Percentiles rank a stretch among this genome's conserved stretches.
These are phyloP conservation scores for Glycyrrhiza uralensis DNA, from an alignment of 306 rosid genomes.

Conservation along the genomic window DNA sequence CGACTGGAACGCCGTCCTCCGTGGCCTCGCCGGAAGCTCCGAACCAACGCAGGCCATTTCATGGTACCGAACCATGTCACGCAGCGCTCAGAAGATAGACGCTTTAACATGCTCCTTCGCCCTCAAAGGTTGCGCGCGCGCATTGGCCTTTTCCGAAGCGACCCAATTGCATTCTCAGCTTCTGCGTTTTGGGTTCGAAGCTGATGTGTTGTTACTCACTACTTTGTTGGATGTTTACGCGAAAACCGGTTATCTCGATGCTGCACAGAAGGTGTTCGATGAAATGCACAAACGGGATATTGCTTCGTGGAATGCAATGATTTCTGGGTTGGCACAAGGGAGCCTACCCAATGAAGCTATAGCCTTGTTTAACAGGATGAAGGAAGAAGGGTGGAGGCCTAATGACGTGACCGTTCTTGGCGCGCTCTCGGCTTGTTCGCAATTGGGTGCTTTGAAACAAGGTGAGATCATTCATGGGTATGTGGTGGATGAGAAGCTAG, in stretches of 20 bases:
- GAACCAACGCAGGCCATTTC: constrained; percentile 60
- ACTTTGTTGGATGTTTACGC: constrained; percentile 82
- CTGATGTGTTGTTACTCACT: constrained; percentile 52
- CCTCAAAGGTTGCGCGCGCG: constrained; percentile 85
- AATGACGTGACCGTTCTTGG: constrained; percentile 74
- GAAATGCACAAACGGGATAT: constrained; percentile 63
- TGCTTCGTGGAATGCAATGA: constrained; percentile 79
- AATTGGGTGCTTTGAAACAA: constrained; percentile 69
- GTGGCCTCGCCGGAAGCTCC: constrained; percentile 74
- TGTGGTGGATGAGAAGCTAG: constrained; percentile 50
- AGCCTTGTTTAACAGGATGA: constrained; percentile 60
- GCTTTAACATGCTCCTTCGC: constrained; percentile 81
- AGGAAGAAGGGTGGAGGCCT: constrained; percentile 62
- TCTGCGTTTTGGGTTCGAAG: constrained; percentile 54
- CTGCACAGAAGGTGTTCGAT: constrained; percentile 74
- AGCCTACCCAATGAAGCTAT: constrained; percentile 62
- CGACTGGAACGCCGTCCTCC: constrained; percentile 77
- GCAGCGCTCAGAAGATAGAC: constrained; percentile 43
- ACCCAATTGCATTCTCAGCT: constrained; percentile 65
- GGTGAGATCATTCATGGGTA: constrained; percentile 56
- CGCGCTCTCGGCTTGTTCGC: constrained; percentile 74
- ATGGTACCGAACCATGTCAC: constrained; percentile 55
- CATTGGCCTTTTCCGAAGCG: constrained; percentile 60
- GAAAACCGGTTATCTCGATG: constrained; percentile 50
- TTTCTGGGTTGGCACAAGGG: constrained; percentile 86